Conservation (phyloP, 2,329 filamentous ascomycete species). For the Cercospora citrullina region DNA sequence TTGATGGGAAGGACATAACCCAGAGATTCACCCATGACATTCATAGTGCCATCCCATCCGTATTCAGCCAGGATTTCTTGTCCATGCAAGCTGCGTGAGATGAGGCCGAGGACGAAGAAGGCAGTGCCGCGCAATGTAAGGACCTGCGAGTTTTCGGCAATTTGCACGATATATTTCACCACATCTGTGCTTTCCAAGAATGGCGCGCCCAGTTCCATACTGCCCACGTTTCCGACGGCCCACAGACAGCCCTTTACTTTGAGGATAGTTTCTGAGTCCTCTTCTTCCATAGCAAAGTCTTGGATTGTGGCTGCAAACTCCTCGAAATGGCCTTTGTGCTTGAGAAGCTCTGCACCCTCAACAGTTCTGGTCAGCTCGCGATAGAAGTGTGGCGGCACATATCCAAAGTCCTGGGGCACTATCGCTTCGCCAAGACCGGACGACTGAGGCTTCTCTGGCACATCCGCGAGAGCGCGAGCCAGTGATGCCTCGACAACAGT, state of each 20-base stretch:
- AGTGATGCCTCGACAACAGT: conserved; percentile 92
- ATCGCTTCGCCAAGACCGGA: conserved; percentile 46
- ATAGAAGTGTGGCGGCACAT: conserved; percentile 95
- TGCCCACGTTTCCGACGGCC: conserved; percentile 97
- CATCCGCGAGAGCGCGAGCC: conserved; percentile 73
- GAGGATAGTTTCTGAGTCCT: conserved; percentile 80
- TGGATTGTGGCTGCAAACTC: conserved; percentile 88
- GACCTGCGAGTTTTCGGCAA: conserved; percentile 83
- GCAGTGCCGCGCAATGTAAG: conserved; percentile 93
- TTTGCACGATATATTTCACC: conserved; percentile 80
- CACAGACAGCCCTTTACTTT: conserved; percentile 97
- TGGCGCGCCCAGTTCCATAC: conserved; percentile 93
- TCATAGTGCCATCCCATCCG: conserved; percentile 91
- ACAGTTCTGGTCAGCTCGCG: conserved; percentile 87
- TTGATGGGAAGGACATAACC: conserved; percentile 84
- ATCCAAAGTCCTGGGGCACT: conserved; percentile 53
- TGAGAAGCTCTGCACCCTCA: conserved; percentile 86
- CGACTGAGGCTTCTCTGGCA: conserved; percentile 54
- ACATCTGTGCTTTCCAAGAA: conserved; percentile 91
- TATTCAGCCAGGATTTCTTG: conserved; percentile 85
- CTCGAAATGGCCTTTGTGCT: conserved; percentile 92
- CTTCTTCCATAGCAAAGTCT: conserved; percentile 79
- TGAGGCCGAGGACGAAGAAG: conserved; percentile 91
- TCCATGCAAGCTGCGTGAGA: conserved; percentile 87
- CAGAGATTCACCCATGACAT: conserved; percentile 75